Evolutionary conservation across 75 land plant species (phyloP), one percentile per base, ranked within the genome.

Genomic region (Picea glauca): DNA sequence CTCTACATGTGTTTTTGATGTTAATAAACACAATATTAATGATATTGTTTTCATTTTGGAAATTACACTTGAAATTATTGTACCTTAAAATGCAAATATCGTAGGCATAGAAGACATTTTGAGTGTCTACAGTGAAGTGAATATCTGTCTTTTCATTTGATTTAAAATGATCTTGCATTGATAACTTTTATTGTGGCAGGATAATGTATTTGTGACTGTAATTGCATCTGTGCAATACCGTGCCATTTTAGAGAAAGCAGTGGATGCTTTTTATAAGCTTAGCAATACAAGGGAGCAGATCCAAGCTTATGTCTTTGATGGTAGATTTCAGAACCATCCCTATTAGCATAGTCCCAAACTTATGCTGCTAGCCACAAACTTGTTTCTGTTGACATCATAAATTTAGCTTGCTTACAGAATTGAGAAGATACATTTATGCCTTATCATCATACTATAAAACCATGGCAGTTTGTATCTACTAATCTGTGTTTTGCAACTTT

Each of bases 221-320:
- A 81, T 88, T 58, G 92, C 90, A 76, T 90, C 91, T 56, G 80
- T 88, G 40, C 92, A 90, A 76, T 90, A 89, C 31, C 87, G 88
- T 60, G 91, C 87, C 20, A 76, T 90, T 31, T 76, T 79, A 30
- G 83, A 85, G 32, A 90, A 90, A 74, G 92, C 91, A 13, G 75
- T 70, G 20, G 91, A 90, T 83, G 92, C 92, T 13, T 90, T 85
- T 35, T 90, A 90, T 70, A 91, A 88, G 61, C 91, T 90, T 7
- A 85, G 88, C 63, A 88, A 82, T 61, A 91, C 91, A 33, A 72
- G 81, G 80, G 79, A 74, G 63, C 92, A 90, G 40, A 90, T 90
- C 20, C 92, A 88, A 60, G 66, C 92, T 58, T 90, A 90, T 77
- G 92, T 90, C 58, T 90, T 90, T 83, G 91, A 90, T 86, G 92